These are phyloP conservation scores for Aotearoamyces nothofagi DNA, from an alignment of 2,329 filamentous ascomycete genomes.

Conservation along the genomic window DNA sequence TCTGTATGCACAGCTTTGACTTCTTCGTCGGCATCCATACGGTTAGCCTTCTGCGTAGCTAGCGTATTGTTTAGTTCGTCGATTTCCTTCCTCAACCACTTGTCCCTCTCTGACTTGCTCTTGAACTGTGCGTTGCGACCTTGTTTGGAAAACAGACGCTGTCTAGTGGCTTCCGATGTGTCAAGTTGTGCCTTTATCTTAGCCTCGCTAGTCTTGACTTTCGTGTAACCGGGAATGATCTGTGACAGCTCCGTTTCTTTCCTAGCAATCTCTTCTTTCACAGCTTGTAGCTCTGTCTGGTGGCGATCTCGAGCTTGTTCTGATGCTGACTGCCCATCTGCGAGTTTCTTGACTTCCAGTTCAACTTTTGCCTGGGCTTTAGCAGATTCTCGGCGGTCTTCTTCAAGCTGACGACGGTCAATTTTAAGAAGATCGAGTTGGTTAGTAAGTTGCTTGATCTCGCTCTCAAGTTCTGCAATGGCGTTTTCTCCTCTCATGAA, in stretches of 20 bases:
- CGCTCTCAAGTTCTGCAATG: slow-evolving; percentile 59
- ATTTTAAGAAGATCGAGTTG: slow-evolving; percentile 73
- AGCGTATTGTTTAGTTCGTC: slow-evolving; percentile 63
- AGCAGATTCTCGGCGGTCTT: slow-evolving; percentile 72
- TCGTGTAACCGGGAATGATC: slow-evolving; percentile 63
- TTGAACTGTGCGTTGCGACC: slow-evolving; percentile 75
- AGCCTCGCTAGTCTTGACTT: slow-evolving; percentile 58
- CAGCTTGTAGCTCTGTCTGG: slow-evolving; percentile 53
- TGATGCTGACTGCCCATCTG: slow-evolving; percentile 67
- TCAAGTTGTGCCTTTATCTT: slow-evolving; percentile 58
- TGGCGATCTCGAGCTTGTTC: slow-evolving; percentile 60
- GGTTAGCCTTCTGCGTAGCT: slow-evolving; percentile 68
- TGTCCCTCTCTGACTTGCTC: slow-evolving; percentile 78
- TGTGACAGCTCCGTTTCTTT: slow-evolving; percentile 64
- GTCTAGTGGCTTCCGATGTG: slow-evolving; percentile 57
- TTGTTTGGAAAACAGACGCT: slow-evolving; percentile 83
- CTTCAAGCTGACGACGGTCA: slow-evolving; percentile 76
- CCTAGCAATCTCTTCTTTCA: slow-evolving; percentile 57
- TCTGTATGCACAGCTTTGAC: slow-evolving; percentile 55
- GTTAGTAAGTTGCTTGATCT: slow-evolving; percentile 67
- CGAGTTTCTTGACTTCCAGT: slow-evolving; percentile 65
- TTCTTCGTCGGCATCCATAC: slow-evolving; percentile 73
- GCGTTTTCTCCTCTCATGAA: slow-evolving; percentile 69
- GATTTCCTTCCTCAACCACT: slow-evolving; percentile 68
- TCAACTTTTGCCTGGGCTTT: slow-evolving; percentile 74